phyloP scores from a whole-genome alignment of 306 rosid species.

The Psophocarpus tetragonolobus region DNA sequence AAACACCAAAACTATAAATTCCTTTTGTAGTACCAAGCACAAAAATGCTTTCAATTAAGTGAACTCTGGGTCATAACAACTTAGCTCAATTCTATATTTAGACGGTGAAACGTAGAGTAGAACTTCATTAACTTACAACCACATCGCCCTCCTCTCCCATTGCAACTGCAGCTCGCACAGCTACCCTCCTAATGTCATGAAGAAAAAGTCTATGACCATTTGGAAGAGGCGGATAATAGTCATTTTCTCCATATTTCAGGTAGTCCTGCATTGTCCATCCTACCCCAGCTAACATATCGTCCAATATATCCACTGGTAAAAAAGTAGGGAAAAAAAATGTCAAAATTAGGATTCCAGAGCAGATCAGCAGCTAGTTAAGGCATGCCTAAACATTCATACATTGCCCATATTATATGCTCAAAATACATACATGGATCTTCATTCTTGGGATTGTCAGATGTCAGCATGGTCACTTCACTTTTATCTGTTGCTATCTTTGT shows the following conservation, averaged over 20 bases:
- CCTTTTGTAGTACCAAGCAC: slow-evolving; percentile 7
- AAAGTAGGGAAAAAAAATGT: slow-evolving; percentile 31
- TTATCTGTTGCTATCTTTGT: slow-evolving; percentile 93
- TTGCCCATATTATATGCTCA: slow-evolving; percentile 21
- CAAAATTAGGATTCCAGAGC: slow-evolving; percentile 29
- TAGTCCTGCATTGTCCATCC: slow-evolving; percentile 99
- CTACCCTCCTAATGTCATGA: slow-evolving; percentile 88
- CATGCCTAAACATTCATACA: neutral
- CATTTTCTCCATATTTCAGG: slow-evolving; percentile 86
- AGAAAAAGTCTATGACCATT: slow-evolving; percentile 92
- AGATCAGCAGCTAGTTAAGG: slow-evolving; percentile 12
- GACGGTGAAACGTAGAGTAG: slow-evolving; percentile 23
- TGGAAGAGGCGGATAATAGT: slow-evolving; percentile 93
- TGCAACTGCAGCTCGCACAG: slow-evolving; percentile 95
- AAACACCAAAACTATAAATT: neutral
- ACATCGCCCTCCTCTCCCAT: slow-evolving; percentile 99
- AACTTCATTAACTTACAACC: slow-evolving; percentile 77
- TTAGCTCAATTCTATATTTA: neutral
- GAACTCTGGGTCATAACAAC: slow-evolving; percentile 12
- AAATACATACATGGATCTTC: slow-evolving; percentile 91
- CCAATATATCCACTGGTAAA: slow-evolving; percentile 85
- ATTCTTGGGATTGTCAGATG: slow-evolving; percentile 80
- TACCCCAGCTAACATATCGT: slow-evolving; percentile 93
- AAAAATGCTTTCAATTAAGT: slow-evolving; percentile 29
- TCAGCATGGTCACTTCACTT: slow-evolving; percentile 88